These are phyloP conservation scores for Sphaerobolus stellatus DNA, from an alignment of 1,284 basidiomycete species.

Conservation along the genomic window DNA sequence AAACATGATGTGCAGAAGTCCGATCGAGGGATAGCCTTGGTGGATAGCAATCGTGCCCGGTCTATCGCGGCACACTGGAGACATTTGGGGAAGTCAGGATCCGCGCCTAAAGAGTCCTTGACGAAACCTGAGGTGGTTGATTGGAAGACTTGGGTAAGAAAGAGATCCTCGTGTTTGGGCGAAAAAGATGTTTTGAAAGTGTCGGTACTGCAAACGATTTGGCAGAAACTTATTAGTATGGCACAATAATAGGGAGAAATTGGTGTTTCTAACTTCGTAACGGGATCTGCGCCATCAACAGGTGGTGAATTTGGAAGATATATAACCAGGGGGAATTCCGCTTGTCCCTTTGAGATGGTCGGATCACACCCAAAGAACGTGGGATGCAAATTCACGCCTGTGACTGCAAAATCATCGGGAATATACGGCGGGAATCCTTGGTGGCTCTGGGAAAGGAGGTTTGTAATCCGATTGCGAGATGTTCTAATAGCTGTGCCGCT, in stretches of 20 bases:
- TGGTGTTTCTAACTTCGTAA: constrained; percentile 52
- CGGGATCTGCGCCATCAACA: constrained; percentile 52
- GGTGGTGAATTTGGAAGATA: constrained; percentile 68
- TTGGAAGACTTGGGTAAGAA: constrained; percentile 53
- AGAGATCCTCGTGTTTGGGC: constrained; percentile 43
- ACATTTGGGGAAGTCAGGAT: constrained; percentile 53
- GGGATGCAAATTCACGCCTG: constrained; percentile 66
- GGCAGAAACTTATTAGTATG: no score
- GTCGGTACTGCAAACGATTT: constrained; percentile 38
- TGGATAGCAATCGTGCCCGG: constrained; percentile 37
- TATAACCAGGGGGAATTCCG: constrained; percentile 57
- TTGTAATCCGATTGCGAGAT: constrained; percentile 43
- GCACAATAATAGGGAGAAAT: no score
- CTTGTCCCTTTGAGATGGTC: constrained; percentile 39
- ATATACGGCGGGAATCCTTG: constrained; percentile 64
- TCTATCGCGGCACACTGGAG: constrained; percentile 56
- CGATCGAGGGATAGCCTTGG: constrained; percentile 40
- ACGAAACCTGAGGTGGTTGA: constrained; percentile 58
- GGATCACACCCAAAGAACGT: constrained; percentile 79
- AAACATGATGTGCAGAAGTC: constrained; percentile 48
- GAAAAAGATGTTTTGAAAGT: constrained; percentile 57
- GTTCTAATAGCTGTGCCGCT: constrained; percentile 51
- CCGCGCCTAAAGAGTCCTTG: constrained; percentile 48
- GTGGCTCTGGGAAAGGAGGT: constrained; percentile 49
- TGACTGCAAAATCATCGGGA: constrained; percentile 56